Evolutionary conservation across 495 filamentous ascomycete genomes (phyloP).

Genomic region (Neurospora sp.): DNA sequence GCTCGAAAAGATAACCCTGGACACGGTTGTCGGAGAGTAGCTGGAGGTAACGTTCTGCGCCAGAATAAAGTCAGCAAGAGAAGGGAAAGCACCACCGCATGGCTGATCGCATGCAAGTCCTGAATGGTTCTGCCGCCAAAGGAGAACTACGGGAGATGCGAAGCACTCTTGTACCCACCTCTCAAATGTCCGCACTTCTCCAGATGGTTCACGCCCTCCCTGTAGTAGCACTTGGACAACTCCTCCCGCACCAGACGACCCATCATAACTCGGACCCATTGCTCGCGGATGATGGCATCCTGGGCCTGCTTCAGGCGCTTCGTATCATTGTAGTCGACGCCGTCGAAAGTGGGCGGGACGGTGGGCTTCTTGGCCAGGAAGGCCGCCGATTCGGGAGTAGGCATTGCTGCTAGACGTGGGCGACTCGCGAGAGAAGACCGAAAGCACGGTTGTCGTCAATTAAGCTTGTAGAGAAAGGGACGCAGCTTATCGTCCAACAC

Average conservation of each 20-base stretch:
- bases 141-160: background rate
- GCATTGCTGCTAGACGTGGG: constrained; percentile 34
- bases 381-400: constrained; percentile 81
- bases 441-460: background rate
- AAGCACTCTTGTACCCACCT: constrained; percentile 49
- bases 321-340: constrained; percentile 94
- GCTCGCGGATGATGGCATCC: constrained; percentile 87
- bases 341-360: constrained; percentile 89
- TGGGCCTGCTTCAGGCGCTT: constrained; percentile 82
- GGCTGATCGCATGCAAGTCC: background rate
- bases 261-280: constrained; percentile 99
- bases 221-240: constrained; percentile 87
- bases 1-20: constrained; percentile 81
- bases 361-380: constrained; percentile 94
- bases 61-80: background rate
- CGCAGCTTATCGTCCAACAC: background rate
- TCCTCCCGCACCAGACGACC: constrained; percentile 86
- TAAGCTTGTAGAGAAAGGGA: background rate
- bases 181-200: constrained; percentile 90
- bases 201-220: constrained; percentile 92
- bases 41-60: constrained; percentile 83
- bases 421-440: background rate
- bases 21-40: constrained; percentile 75
- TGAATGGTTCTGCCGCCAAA: background rate
- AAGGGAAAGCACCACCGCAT: background rate